These are phyloP conservation scores for Penicillium sp. DNA, from an alignment of 2,329 filamentous ascomycete genomes.

Conservation along the genomic window DNA sequence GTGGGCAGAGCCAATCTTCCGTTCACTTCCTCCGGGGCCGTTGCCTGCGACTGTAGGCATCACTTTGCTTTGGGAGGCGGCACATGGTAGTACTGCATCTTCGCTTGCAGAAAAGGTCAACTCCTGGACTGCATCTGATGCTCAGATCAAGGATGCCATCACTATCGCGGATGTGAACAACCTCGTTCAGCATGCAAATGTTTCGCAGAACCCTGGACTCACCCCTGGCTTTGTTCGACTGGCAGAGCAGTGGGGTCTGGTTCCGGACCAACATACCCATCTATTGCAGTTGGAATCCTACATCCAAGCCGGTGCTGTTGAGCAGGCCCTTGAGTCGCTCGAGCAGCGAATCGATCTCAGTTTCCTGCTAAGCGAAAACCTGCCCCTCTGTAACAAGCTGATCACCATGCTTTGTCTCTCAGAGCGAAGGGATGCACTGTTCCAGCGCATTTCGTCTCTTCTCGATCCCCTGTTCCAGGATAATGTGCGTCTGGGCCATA, in stretches of 20 bases:
- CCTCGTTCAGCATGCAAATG: slow-evolving; percentile 67
- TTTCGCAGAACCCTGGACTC: slow-evolving; percentile 63
- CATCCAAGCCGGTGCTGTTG: slow-evolving; percentile 66
- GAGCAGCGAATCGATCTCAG: slow-evolving; percentile 51
- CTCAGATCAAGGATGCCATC: slow-evolving; percentile 47
- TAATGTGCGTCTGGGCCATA: slow-evolving; percentile 63
- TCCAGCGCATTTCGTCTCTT: slow-evolving; percentile 67
- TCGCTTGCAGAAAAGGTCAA: slow-evolving; percentile 69
- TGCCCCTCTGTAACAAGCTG: slow-evolving; percentile 65
- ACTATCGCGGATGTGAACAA: slow-evolving; percentile 71
- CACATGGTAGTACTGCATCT: slow-evolving; percentile 65
- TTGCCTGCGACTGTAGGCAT: slow-evolving; percentile 63
- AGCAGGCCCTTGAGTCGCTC: slow-evolving; percentile 55
- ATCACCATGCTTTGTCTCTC: slow-evolving; percentile 63
- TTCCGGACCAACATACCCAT: slow-evolving; percentile 64
- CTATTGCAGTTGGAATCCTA: slow-evolving; percentile 72
- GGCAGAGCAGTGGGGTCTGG: slow-evolving; percentile 60
- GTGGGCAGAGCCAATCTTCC: slow-evolving; percentile 61
- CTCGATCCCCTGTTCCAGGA: slow-evolving; percentile 68
- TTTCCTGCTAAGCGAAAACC: slow-evolving; percentile 54
- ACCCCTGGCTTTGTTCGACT: slow-evolving; percentile 70
- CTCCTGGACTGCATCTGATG: slow-evolving; percentile 54
- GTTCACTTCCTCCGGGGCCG: slow-evolving; percentile 43
- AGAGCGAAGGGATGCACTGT: slow-evolving; percentile 52
- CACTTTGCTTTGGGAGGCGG: slow-evolving; percentile 69